Base-by-base conservation (phyloP, 352 stramenopile genomes). In the Plasmopara halstedii region DNA sequence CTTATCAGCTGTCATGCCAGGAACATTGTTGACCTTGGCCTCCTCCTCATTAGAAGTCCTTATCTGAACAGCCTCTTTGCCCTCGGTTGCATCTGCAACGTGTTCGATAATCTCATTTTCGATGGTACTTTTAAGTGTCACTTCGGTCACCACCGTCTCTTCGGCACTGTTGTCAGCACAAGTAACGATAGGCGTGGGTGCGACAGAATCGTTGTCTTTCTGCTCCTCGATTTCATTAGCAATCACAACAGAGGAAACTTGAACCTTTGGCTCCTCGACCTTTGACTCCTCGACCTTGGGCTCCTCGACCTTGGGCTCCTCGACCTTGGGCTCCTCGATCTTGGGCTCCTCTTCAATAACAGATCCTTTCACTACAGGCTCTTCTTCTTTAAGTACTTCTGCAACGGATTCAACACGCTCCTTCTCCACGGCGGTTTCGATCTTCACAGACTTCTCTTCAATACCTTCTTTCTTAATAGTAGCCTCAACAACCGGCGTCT, bases 401-500 rank as follows among this genome's bases (percentile, higher is more conserved):
- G 8, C 22, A 44, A 32, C 25, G 5, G 15, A n/a, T 17, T 41
- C 35, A 3, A n/a, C 26, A 38, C 25, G 25, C 11, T 4, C 11
- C 25, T 29, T 29, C 3, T 34, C 22, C 19, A 46, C 21, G n/a
- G 13, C 13, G 21, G 33, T 19, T 6, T 38, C 33, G 11, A 9
- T n/a, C n/a, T 54, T 38, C 4, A 13, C 15, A 38, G 32, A 23
- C 49, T 56, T 50, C 19, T 50, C 42, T 20, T 53, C 32, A 13
- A 23, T 14, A 26, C 18, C 35, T 18, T 27, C 35, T 17, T 4
- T 21, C 22, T 56, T 40, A n/a, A 21, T 21, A 31, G 33, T 22
- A 31, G 37, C 37, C 5, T 53, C 33, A 19, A 38, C 37, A 14
- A n/a, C 32, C 14, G 50, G 21, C 41, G 44, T 61, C 46, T 64